Percentiles rank a stretch among this genome's conserved stretches.
These are phyloP conservation scores for Castanea mollissima DNA, from an alignment of 306 rosid species.

Conservation along the genomic window DNA sequence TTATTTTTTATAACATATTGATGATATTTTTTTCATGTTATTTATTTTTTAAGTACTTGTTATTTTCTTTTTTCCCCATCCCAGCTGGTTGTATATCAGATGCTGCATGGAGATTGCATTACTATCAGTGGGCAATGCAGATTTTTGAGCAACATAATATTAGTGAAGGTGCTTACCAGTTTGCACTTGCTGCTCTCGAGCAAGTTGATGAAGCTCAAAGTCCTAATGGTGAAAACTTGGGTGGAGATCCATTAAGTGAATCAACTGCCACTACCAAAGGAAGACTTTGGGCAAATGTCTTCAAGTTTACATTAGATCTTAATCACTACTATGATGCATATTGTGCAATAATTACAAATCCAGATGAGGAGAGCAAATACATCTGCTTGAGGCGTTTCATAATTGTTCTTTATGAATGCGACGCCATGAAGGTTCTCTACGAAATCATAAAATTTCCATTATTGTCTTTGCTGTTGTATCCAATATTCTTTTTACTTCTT, in stretches of 20 bases:
- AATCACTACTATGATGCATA: constrained; percentile 76
- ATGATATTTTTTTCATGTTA: not conserved
- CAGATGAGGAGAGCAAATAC: constrained; percentile 90
- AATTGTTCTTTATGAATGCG: constrained; percentile 76
- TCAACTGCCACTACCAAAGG: constrained; percentile 70
- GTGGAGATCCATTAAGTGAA: constrained; percentile 44
- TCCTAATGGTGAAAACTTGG: constrained; percentile 33
- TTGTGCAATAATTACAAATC: constrained; percentile 94
- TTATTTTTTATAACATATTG: constrained; percentile 17
- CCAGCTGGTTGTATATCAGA: constrained; percentile 52
- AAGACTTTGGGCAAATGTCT: constrained; percentile 90
- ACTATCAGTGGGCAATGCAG: constrained; percentile 95
- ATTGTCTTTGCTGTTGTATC: not conserved
- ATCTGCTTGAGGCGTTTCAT: constrained; percentile 93
- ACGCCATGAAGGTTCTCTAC: constrained; percentile 70
- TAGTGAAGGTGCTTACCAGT: constrained; percentile 89
- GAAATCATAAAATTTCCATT: constrained; percentile 9
- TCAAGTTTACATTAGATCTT: constrained; percentile 85
- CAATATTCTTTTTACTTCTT: not conserved
- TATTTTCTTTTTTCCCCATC: constrained; percentile 13
- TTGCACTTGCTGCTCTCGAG: constrained; percentile 98
- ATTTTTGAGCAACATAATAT: constrained; percentile 81
- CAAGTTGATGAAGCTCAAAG: constrained; percentile 77
- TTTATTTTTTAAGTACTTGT: not conserved
- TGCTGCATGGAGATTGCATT: constrained; percentile 75